Evolutionary conservation across 495 filamentous ascomycete species (phyloP).

Genomic region (Trichoderma virens): DNA sequence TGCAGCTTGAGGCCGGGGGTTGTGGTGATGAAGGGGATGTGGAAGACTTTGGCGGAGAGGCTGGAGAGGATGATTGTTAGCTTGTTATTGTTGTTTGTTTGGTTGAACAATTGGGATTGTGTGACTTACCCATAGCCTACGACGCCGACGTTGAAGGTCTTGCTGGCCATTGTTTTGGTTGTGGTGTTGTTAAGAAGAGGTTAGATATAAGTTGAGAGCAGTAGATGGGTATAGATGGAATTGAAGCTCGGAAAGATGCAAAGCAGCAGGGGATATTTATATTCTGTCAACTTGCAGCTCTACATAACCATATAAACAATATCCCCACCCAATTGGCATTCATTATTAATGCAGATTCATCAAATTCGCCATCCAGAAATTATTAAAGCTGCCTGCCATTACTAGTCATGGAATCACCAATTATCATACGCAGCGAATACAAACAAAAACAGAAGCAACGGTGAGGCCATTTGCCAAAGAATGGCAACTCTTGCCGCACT

Average conservation of each 20-base stretch:
- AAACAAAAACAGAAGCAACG: background rate
- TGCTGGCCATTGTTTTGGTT: constrained; percentile 19
- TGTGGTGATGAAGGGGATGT: constrained; percentile 74
- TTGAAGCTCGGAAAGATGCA: background rate
- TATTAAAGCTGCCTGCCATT: too few species aligned
- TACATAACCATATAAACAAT: too few species aligned
- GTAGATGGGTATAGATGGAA: too few species aligned
- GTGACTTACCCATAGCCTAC: constrained; percentile 45
- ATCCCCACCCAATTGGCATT: too few species aligned
- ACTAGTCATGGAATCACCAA: background rate
- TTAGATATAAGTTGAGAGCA: too few species aligned
- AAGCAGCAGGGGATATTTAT: background rate
- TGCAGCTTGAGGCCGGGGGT: constrained; percentile 61
- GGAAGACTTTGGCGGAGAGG: constrained; percentile 81
- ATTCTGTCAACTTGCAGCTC: background rate
- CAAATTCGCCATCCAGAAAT: background rate
- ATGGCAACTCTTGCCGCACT: constrained; percentile 1
- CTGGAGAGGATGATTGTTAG: constrained; percentile 27
- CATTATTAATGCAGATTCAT: background rate
- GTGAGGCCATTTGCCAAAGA: background rate
- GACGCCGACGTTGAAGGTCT: constrained; percentile 44
- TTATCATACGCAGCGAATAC: background rate
- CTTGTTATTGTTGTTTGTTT: background rate
- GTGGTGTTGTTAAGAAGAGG: background rate
- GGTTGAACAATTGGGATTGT: background rate